Conservation (phyloP, 495 filamentous ascomycete genomes). For the Paragyromitra xinjiangensis region DNA sequence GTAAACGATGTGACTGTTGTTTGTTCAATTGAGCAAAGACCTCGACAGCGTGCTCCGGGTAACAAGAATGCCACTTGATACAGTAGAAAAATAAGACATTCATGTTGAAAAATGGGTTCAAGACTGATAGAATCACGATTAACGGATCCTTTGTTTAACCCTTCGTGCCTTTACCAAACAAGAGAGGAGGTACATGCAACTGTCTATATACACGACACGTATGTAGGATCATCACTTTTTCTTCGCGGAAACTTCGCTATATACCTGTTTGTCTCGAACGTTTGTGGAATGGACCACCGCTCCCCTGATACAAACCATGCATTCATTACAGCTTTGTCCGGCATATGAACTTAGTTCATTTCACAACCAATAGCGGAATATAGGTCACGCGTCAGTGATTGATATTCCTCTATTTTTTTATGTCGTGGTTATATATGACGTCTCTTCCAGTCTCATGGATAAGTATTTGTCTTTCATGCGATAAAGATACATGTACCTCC, state of each 20-base stretch:
- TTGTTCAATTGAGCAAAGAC: background rate
- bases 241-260: no score
- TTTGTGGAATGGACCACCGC: no score
- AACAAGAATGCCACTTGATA: background rate
- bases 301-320: no score
- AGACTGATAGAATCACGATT: background rate
- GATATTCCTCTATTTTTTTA: background rate
- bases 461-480: background rate
- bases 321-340: no score
- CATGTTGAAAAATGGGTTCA: background rate
- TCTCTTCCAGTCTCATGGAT: background rate
- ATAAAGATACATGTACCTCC: background rate
- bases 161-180: background rate
- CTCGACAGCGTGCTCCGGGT: constrained; percentile 9
- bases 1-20: constrained; percentile 23
- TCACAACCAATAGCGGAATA: background rate
- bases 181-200: background rate
- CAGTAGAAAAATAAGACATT: background rate
- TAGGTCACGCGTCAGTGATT: background rate
- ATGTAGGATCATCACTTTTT: no score
- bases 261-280: no score
- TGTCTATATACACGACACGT: no score
- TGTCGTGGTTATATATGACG: background rate
- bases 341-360: no score
- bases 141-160: background rate